Base-by-base conservation (phyloP, 257 asterid species). In the Verbascum thapsus region DNA sequence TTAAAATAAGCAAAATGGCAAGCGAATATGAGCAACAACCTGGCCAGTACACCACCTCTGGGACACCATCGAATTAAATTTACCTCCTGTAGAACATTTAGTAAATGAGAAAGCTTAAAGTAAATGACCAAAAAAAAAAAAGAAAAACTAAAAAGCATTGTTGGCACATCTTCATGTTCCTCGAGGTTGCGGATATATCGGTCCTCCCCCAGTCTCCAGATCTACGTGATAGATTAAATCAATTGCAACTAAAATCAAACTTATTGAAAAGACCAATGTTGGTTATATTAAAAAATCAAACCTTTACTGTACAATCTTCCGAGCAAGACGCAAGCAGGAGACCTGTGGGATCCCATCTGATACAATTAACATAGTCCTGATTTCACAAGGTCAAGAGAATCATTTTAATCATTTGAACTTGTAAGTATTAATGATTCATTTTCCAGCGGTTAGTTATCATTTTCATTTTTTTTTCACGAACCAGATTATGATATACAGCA, bases 351-450 rank as follows among this genome's bases (percentile, higher is more conserved):
- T 75, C 77, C 80, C 80, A 75, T 49, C 71, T 71, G 41, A 75
- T 68, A 66, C 77, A 66, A 56, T 75, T 75, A 66, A 75, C 80
- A 53, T 71, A 77, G 55, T 77, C 80, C 80, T 75, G 74, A 42
- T 53, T 18, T 11, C n/a, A 55, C 40, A 50, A 51, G 32, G 32
- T 26, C 32, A n/a, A n/a, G n/a, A n/a, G n/a, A n/a, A n/a, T n/a
- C n/a, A n/a, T n/a, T n/a, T n/a, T n/a, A n/a, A n/a, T n/a, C n/a
- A n/a, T n/a, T n/a, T n/a, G n/a, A n/a, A n/a, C n/a, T n/a, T n/a
- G n/a, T n/a, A n/a, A n/a, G n/a, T n/a, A n/a, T n/a, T n/a, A n/a
- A n/a, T n/a, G n/a, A n/a, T n/a, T n/a, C n/a, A n/a, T n/a, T n/a
- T n/a, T n/a, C n/a, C n/a, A n/a, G n/a, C n/a, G n/a, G n/a, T n/a